phyloP scores from a whole-genome alignment of 1,139 yeast species.

The Hansenula lynferdii region DNA sequence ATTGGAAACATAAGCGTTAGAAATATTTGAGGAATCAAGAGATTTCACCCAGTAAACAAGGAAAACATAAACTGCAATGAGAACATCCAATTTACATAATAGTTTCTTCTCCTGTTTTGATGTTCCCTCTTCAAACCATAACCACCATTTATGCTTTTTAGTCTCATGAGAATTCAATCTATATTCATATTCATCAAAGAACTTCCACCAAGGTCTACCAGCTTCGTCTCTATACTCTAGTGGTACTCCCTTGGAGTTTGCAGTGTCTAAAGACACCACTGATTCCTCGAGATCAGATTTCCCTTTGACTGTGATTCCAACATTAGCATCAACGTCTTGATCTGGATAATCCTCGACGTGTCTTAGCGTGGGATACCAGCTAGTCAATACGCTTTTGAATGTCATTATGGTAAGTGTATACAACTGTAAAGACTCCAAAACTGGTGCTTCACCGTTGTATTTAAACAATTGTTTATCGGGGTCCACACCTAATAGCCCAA shows the following conservation, averaged over 20 bases:
- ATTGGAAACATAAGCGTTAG: constrained; percentile 63
- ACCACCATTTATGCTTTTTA: constrained; percentile 53
- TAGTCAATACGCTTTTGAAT: not conserved
- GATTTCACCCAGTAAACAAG: constrained; percentile 71
- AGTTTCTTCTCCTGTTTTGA: constrained; percentile 48
- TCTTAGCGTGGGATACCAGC: not conserved
- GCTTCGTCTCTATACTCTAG: constrained; percentile 42
- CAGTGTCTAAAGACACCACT: not conserved
- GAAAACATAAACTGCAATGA: constrained; percentile 55
- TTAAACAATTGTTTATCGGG: too few species aligned
- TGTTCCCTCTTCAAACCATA: constrained; percentile 59
- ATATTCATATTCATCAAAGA: constrained; percentile 61
- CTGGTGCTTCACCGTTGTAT: too few species aligned
- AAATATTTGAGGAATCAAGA: constrained; percentile 51
- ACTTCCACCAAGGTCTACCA: constrained; percentile 58
- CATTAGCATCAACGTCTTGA: not conserved
- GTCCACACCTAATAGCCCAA: too few species aligned
- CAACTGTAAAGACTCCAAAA: too few species aligned
- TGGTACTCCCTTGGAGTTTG: not conserved
- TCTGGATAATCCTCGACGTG: constrained; percentile 1
- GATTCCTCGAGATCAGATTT: not conserved
- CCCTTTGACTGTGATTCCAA: not conserved
- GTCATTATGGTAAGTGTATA: not conserved
- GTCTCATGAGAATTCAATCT: constrained; percentile 50
- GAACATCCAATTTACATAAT: constrained; percentile 55